Conservation (phyloP, 2,329 filamentous ascomycete genomes). For the Aspergillus ruber region DNA sequence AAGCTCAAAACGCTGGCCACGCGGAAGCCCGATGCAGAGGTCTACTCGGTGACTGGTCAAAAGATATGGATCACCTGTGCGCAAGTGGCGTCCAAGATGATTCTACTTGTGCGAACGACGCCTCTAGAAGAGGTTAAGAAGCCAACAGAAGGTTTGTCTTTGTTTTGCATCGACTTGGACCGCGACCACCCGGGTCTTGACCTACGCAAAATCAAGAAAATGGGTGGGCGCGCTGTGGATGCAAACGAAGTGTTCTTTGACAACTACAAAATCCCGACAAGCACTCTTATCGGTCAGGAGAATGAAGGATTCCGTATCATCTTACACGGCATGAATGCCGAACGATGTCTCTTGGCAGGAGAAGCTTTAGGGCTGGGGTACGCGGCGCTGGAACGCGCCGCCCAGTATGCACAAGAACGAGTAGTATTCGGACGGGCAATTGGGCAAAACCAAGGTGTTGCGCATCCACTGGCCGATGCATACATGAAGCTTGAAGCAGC, state of each 20-base stretch:
- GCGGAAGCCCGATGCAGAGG: constrained; percentile 43
- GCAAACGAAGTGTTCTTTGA: constrained; percentile 88
- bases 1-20: constrained; percentile 61
- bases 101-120: constrained; percentile 71
- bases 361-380: constrained; percentile 78
- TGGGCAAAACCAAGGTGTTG: constrained; percentile 54
- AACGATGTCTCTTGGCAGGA: constrained; percentile 67
- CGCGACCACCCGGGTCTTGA: constrained; percentile 54
- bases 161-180: constrained; percentile 77
- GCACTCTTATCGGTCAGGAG: constrained; percentile 63
- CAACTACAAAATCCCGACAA: constrained; percentile 60
- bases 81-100: constrained; percentile 76
- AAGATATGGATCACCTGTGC: constrained; percentile 89
- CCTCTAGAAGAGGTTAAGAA: constrained; percentile 61
- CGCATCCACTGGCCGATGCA: constrained; percentile 53
- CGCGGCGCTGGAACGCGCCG: constrained; percentile 57
- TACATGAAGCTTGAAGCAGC: constrained; percentile 59
- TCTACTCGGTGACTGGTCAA: constrained; percentile 65
- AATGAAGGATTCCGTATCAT: constrained; percentile 73
- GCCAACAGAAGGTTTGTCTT: constrained; percentile 66
- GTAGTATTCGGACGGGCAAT: constrained; percentile 55
- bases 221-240: constrained; percentile 76
- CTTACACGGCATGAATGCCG: constrained; percentile 73
- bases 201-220: constrained; percentile 70
- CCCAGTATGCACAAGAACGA: constrained; percentile 58